phyloP scores from a whole-genome alignment of 305 asterid species.

The Rubia balearica region DNA sequence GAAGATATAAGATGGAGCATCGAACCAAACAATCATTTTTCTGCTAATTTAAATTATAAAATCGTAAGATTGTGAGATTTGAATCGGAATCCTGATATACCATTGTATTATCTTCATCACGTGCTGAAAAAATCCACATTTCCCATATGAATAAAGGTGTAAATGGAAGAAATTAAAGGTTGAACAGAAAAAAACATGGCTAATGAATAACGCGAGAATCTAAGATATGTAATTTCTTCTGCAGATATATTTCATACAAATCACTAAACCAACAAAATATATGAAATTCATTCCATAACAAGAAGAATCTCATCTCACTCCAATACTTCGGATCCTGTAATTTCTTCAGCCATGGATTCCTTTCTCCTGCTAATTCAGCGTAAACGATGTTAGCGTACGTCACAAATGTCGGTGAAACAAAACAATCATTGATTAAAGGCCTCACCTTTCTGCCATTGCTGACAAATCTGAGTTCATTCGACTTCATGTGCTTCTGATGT shows the following conservation, averaged over 20 bases:
- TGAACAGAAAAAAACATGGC: not conserved
- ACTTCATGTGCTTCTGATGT: conserved; percentile 19
- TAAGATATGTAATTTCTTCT: not conserved
- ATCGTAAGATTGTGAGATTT: no score
- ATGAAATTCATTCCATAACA: not conserved
- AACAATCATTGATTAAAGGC: not conserved
- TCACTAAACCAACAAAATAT: not conserved
- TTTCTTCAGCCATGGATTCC: conserved; percentile 16
- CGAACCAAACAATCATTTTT: no score
- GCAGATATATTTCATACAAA: not conserved
- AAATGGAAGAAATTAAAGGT: not conserved
- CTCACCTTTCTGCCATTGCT: conserved; percentile 19
- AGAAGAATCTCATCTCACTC: not conserved
- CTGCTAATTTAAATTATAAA: no score
- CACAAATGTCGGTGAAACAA: not conserved
- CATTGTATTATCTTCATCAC: no score
- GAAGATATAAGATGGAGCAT: no score
- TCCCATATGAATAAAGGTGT: not conserved
- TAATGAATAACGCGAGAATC: not conserved
- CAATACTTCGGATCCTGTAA: not conserved
- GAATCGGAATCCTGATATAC: no score
- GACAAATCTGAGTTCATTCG: conserved; percentile 20
- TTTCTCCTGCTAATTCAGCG: conserved; percentile 15
- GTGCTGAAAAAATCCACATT: not conserved
- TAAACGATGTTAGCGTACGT: not conserved